These are phyloP conservation scores for Puccinia novopanici DNA, from an alignment of 1,284 basidiomycete genomes.

Conservation along the genomic window DNA sequence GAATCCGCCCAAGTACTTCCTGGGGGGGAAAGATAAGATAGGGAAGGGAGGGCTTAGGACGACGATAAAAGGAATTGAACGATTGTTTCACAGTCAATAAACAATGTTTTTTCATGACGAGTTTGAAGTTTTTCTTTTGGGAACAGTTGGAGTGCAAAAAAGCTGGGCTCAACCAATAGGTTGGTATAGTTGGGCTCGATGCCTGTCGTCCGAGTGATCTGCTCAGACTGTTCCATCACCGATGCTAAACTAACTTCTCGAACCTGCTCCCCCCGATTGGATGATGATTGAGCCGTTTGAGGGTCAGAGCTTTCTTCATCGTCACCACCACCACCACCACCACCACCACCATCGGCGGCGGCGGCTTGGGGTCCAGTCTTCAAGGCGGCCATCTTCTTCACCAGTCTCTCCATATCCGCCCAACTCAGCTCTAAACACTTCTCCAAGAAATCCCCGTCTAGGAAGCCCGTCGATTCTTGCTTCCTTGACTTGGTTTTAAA, in stretches of 20 bases:
- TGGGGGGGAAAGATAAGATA: no score
- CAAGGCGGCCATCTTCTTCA: conserved; percentile 10
- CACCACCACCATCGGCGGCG: no score
- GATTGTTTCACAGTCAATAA: background rate
- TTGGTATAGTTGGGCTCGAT: conserved; percentile 50
- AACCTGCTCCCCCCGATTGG: conserved; percentile 45
- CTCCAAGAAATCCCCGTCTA: conserved; percentile 42
- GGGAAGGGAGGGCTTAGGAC: background rate
- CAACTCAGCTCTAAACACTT: background rate
- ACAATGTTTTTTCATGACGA: background rate
- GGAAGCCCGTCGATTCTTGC: background rate
- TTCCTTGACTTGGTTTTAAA: conserved; percentile 38
- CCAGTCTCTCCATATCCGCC: background rate
- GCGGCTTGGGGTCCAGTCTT: background rate
- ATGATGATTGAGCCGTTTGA: conserved; percentile 63
- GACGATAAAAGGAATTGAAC: background rate
- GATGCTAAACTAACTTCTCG: conserved; percentile 37
- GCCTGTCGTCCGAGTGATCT: conserved; percentile 36
- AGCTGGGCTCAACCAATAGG: conserved; percentile 78
- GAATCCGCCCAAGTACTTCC: no score
- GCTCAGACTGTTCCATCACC: conserved; percentile 35
- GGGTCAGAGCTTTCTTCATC: conserved; percentile 17
- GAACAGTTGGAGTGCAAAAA: conserved; percentile 72
- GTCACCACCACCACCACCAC: background rate
- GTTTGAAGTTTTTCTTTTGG: conserved; percentile 6